Conservation (phyloP, 208 protist species). For the Leishmania major region DNA sequence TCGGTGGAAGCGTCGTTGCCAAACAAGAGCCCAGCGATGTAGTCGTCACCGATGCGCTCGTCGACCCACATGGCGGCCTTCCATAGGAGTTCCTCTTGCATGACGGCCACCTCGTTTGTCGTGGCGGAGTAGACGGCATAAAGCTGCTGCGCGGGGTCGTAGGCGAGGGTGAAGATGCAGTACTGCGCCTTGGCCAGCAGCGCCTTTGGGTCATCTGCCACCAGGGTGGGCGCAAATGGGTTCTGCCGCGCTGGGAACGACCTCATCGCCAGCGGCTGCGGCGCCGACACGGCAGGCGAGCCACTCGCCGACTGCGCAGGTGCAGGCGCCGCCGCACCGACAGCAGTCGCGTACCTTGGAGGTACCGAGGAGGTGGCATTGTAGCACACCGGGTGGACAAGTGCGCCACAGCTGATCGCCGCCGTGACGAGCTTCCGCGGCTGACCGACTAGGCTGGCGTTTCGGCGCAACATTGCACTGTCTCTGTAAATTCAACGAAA, state of each 20-base stretch:
- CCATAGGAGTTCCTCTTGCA: constrained; percentile 62
- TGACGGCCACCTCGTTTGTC: constrained; percentile 70
- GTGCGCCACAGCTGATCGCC: background rate
- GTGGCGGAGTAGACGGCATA: constrained; percentile 84
- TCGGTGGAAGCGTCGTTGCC: constrained; percentile 44
- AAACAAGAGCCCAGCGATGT: constrained; percentile 87
- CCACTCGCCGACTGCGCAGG: constrained; percentile 1
- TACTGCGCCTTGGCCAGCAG: constrained; percentile 84
- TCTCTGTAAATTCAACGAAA: background rate
- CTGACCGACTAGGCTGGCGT: background rate
- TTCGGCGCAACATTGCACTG: constrained; percentile 17
- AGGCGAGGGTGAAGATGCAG: constrained; percentile 77
- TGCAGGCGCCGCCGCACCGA: constrained; percentile 3
- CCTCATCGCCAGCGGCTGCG: constrained; percentile 5
- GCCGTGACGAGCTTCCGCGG: background rate
- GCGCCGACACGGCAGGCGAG: background rate
- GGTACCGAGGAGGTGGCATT: constrained; percentile 15
- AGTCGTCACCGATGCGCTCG: constrained; percentile 75
- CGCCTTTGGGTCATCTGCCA: constrained; percentile 52
- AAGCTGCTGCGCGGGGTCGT: constrained; percentile 29
- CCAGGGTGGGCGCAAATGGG: constrained; percentile 38
- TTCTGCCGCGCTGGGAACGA: constrained; percentile 61
- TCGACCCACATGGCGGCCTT: constrained; percentile 87
- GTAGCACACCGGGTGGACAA: background rate
- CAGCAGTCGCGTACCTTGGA: constrained; percentile 2